Evolutionary conservation across 1,284 basidiomycete genomes (phyloP).

Genomic region (Ceratobasidium papillatum): DNA sequence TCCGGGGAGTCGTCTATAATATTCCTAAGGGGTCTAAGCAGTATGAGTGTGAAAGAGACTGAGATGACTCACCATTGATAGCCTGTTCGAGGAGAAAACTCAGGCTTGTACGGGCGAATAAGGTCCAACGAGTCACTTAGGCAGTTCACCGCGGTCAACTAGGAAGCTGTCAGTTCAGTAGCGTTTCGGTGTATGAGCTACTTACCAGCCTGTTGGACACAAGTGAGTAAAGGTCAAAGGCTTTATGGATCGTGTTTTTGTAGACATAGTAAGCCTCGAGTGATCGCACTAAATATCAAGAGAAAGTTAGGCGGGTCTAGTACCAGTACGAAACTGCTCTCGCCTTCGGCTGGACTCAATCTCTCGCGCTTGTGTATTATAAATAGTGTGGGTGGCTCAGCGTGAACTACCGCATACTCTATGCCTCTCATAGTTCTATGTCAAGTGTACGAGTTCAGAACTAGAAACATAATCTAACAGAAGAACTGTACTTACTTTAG

Average conservation of each 20-base stretch:
- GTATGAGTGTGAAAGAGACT: background rate
- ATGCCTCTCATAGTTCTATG: conserved; percentile 80
- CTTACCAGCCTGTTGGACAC: conserved; percentile 81
- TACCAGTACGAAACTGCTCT: conserved; percentile 17
- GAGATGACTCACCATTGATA: conserved; percentile 26
- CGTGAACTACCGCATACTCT: conserved; percentile 82
- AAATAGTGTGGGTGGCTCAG: conserved; percentile 79
- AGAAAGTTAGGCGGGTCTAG: conserved; percentile 31
- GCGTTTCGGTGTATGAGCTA: conserved; percentile 15
- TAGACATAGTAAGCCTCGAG: conserved; percentile 84
- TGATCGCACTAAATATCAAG: conserved; percentile 64
- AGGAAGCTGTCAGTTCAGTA: background rate
- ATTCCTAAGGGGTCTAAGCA: conserved; percentile 23
- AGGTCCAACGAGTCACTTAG: conserved; percentile 37
- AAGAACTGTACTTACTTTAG: conserved; percentile 64
- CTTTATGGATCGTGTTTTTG: conserved; percentile 85
- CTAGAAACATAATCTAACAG: conserved; percentile 16
- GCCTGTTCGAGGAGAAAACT: conserved; percentile 37
- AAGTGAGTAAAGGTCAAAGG: conserved; percentile 81
- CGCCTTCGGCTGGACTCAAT: conserved; percentile 80
- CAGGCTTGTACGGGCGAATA: conserved; percentile 36
- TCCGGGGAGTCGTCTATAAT: conserved; percentile 36
- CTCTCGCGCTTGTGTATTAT: conserved; percentile 87
- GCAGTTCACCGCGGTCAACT: conserved; percentile 31
- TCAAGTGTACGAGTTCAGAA: conserved; percentile 34